Conservation (phyloP, 1,139 yeast genomes). For the Suhomyces choctaworum region DNA sequence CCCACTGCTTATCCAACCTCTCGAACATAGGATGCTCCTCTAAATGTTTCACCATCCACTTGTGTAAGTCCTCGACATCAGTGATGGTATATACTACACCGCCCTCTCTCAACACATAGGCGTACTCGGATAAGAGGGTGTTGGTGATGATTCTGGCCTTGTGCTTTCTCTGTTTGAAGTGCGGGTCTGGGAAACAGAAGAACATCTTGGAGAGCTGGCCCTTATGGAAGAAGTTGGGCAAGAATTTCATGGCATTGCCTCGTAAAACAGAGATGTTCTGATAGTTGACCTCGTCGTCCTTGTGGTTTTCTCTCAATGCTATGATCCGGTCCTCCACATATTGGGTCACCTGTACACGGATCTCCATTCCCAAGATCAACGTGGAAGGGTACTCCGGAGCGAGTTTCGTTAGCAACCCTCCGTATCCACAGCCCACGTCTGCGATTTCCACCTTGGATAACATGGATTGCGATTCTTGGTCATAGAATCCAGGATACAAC, state of each 20-base stretch:
- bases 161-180: slow-evolving; percentile 94
- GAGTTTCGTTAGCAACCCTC: slow-evolving; percentile 81
- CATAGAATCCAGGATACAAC: slow-evolving; percentile 63
- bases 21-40: slow-evolving; percentile 90
- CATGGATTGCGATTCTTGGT: slow-evolving; percentile 44
- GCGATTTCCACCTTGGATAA: slow-evolving; percentile 76
- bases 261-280: slow-evolving; percentile 87
- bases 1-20: slow-evolving; percentile 79
- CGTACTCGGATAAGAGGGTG: slow-evolving; percentile 87
- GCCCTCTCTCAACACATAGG: slow-evolving; percentile 81
- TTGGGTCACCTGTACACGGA: slow-evolving; percentile 94
- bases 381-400: slow-evolving; percentile 75
- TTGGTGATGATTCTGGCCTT: slow-evolving; percentile 94
- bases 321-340: slow-evolving; percentile 94
- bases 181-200: slow-evolving; percentile 99
- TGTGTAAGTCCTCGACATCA: slow-evolving; percentile 89
- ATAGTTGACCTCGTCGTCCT: slow-evolving; percentile 39
- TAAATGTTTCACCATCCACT: slow-evolving; percentile 94
- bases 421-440: slow-evolving; percentile 97
- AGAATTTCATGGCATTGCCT: slow-evolving; percentile 96
- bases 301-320: slow-evolving; percentile 70
- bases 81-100: slow-evolving; percentile 94
- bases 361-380: slow-evolving; percentile 91
- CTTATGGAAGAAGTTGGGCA: slow-evolving; percentile 87
- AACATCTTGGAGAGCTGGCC: slow-evolving; percentile 86